phyloP scores from a whole-genome alignment of 148 eudicot genomes.

The Tetragonia tetragonoides region DNA sequence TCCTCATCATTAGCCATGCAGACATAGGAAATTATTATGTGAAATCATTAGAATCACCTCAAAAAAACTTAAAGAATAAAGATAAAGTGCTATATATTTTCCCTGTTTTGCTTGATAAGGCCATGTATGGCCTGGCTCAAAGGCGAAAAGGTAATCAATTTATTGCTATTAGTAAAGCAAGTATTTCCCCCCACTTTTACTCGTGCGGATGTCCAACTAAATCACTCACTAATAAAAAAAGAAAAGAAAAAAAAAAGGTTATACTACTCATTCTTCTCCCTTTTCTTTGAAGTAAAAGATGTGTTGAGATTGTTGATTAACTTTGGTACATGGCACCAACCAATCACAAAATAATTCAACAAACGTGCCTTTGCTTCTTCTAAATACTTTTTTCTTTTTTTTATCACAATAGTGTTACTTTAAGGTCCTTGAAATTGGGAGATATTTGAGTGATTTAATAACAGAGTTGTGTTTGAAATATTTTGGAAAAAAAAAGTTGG shows the following conservation, averaged over 20 bases:
- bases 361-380: no score
- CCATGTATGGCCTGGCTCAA: neutral
- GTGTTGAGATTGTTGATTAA: no score
- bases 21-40: constrained; percentile 53
- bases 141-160: neutral
- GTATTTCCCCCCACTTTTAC: no score
- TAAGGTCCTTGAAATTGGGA: no score
- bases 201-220: neutral
- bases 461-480: no score
- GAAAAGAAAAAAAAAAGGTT: neutral
- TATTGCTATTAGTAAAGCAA: neutral
- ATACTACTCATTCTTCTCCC: neutral
- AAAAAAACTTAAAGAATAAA: constrained; percentile 15
- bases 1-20: constrained; percentile 56
- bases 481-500: no score
- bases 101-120: neutral
- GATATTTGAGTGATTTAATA: no score
- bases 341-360: no score
- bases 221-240: neutral
- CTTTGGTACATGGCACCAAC: no score
- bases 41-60: constrained; percentile 51
- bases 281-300: neutral
- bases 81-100: neutral
- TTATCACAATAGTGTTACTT: no score
- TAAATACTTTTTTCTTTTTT: no score